Conservation (phyloP, 106 monocot species). For the Posidonia australis region DNA sequence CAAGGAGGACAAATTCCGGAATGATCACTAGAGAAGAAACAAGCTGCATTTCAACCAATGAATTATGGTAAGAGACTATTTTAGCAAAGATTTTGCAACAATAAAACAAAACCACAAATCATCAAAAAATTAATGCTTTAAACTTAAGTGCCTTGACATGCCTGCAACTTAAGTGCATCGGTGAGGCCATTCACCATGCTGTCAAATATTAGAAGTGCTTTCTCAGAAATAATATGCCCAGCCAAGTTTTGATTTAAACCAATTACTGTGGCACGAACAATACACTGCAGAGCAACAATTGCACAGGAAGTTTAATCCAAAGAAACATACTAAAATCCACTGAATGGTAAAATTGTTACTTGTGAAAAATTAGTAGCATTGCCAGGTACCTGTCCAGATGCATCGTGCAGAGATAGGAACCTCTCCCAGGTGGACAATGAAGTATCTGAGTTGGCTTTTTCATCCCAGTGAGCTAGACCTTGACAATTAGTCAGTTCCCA, state of each 20-base stretch:
- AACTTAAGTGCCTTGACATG: constrained; percentile 17
- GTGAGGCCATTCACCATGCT: constrained; percentile 33
- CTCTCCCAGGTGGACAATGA: constrained; percentile 58
- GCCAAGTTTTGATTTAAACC: constrained; percentile 34
- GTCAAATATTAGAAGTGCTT: constrained; percentile 28
- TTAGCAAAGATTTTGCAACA: background rate
- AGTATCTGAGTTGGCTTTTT: constrained; percentile 15
- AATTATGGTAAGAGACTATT: background rate
- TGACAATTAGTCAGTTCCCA: constrained; percentile 85
- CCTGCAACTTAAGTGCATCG: constrained; percentile 75
- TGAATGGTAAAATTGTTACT: no score
- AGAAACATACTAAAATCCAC: background rate
- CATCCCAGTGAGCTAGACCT: constrained; percentile 56
- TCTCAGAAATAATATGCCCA: constrained; percentile 13
- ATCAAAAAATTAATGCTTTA: background rate
- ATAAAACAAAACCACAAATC: background rate
- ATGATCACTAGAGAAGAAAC: constrained; percentile 61
- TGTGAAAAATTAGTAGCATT: no score
- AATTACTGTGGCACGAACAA: constrained; percentile 58
- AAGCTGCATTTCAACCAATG: constrained; percentile 40
- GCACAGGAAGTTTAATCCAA: background rate
- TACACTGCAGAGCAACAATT: constrained; percentile 44
- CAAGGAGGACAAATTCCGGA: constrained; percentile 49
- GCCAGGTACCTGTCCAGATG: constrained; percentile 58
- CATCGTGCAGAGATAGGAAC: constrained; percentile 64